Evolutionary conservation across 2,329 filamentous ascomycete species (phyloP).

Genomic region (Eutypella sp.): DNA sequence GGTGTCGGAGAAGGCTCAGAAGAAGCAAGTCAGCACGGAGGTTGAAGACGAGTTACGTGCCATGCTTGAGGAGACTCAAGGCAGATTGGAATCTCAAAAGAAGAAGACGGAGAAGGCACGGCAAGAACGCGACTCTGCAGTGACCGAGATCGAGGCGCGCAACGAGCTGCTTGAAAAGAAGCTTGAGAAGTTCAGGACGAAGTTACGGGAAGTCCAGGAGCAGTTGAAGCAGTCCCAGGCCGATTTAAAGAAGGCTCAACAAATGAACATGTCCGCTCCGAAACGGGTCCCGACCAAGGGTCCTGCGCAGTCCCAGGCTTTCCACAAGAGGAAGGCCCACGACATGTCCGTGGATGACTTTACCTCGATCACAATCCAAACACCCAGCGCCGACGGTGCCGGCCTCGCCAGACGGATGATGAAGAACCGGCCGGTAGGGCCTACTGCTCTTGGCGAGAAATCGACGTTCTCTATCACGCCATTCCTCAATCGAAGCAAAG

Average conservation of each 20-base stretch:
- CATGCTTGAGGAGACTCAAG: conserved; percentile 25
- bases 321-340: conserved; percentile 41
- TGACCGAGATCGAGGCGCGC: conserved; percentile 57
- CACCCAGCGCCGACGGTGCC: conserved; percentile 29
- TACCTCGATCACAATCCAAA: conserved; percentile 41
- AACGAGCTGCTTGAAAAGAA: conserved; percentile 65
- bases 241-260: conserved; percentile 36
- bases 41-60: conserved; percentile 24
- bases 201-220: conserved; percentile 64
- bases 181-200: conserved; percentile 63
- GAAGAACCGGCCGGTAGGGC: conserved; percentile 55
- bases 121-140: conserved; percentile 46
- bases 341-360: conserved; percentile 42
- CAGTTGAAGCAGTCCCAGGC: conserved; percentile 62
- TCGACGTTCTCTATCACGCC: conserved; percentile 92
- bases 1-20: conserved; percentile 23
- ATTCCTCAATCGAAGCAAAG: conserved; percentile 73
- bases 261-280: conserved; percentile 31
- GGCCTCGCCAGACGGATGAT: conserved; percentile 33
- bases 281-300: conserved; percentile 26
- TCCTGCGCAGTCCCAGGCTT: conserved; percentile 29
- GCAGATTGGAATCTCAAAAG: conserved; percentile 33
- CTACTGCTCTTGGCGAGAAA: conserved; percentile 70
- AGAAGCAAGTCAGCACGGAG: conserved; percentile 12
- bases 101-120: conserved; percentile 41